Evolutionary conservation across 2,329 filamentous ascomycete genomes (phyloP).

Genomic region (Drechslerella stenobrocha): DNA sequence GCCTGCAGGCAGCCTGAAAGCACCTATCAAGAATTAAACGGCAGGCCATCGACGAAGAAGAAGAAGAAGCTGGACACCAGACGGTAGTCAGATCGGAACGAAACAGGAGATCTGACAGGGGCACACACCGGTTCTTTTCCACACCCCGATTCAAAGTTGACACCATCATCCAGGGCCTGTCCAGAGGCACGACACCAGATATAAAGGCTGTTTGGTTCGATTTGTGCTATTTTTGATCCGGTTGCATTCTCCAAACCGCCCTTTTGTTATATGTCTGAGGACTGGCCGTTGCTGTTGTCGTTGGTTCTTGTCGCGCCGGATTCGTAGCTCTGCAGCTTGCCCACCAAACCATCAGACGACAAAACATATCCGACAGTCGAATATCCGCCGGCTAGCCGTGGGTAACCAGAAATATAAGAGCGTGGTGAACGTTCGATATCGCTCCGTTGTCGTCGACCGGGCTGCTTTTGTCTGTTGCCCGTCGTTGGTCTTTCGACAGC

Average conservation of each 20-base stretch:
- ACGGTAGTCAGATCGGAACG: background rate
- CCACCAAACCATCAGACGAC: background rate
- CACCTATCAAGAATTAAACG: background rate
- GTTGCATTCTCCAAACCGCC: too few relatives aligned
- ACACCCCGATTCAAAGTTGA: background rate
- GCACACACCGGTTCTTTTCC: background rate
- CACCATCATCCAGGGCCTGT: too few relatives aligned
- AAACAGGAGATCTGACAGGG: background rate
- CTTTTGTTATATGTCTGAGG: constrained; percentile 3
- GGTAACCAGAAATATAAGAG: background rate
- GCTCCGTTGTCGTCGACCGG: too few relatives aligned
- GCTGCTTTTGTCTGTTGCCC: background rate
- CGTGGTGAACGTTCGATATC: too few relatives aligned
- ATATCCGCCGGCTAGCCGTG: background rate
- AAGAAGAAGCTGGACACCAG: background rate
- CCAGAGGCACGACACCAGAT: too few relatives aligned
- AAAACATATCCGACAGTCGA: background rate
- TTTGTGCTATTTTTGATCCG: too few relatives aligned
- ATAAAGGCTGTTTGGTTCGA: too few relatives aligned
- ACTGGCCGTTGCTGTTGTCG: background rate
- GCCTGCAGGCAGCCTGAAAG: constrained; percentile 8
- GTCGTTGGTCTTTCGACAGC: background rate
- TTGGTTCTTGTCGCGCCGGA: constrained; percentile 26
- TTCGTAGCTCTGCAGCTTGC: constrained; percentile 17
- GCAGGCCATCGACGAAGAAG: background rate